phyloP scores from a whole-genome alignment of 257 asterid species.

The Solanum sitiens region DNA sequence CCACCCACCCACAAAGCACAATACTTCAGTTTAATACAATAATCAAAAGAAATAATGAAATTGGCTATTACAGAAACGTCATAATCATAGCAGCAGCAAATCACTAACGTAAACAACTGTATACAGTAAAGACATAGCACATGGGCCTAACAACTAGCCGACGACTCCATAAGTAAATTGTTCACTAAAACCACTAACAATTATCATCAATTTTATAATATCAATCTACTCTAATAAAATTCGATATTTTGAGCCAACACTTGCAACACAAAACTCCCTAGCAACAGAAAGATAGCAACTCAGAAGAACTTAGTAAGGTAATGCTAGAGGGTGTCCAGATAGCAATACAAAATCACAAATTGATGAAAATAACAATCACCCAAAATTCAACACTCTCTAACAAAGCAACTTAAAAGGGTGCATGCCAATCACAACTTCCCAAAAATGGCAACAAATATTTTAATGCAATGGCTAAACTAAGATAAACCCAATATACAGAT shows the following conservation, averaged over 20 bases:
- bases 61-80: neutral
- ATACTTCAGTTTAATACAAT: neutral
- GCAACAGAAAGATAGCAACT: neutral
- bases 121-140: neutral
- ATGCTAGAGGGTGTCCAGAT: neutral
- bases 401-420: constrained; percentile 13
- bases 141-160: neutral
- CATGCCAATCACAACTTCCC: constrained; percentile 27
- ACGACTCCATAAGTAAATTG: neutral
- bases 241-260: neutral
- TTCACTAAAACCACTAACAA: neutral
- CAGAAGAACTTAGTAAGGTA: neutral
- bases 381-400: constrained; percentile 16
- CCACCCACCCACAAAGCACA: neutral
- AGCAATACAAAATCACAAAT: constrained; percentile 5
- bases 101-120: neutral
- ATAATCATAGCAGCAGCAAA: neutral
- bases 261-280: neutral
- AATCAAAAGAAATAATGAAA: neutral
- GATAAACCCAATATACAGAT: neutral
- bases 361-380: constrained; percentile 11
- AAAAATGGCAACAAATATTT: neutral
- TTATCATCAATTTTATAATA: neutral
- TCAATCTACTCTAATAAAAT: neutral
- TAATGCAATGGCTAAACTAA: neutral